Percentiles rank a stretch among this genome's conserved stretches.
Evolutionary conservation across 306 rosid species (phyloP).

Genomic region (Gastrolobium bilobum): DNA sequence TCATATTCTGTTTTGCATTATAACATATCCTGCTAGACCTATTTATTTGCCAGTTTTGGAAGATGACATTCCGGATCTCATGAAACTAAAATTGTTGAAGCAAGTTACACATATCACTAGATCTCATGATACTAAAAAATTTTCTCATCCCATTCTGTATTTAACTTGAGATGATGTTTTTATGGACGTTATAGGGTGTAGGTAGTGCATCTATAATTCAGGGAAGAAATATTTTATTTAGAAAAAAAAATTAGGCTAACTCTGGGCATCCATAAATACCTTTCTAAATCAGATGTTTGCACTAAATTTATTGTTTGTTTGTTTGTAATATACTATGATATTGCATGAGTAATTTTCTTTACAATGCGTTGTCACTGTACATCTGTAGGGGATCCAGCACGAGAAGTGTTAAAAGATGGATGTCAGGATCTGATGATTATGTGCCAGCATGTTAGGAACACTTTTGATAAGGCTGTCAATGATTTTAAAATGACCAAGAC

Average conservation of each 20-base stretch:
- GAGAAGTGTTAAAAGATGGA: slow-evolving; percentile 65
- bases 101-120: neutral
- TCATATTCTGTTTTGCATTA: neutral
- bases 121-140: neutral
- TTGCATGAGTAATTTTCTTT: neutral
- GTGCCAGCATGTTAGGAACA: slow-evolving; percentile 70
- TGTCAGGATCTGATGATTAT: slow-evolving; percentile 73
- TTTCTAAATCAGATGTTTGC: neutral
- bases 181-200: neutral
- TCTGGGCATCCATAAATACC: neutral
- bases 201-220: neutral
- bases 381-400: slow-evolving; percentile 68
- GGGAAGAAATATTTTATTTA: neutral
- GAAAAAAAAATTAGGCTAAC: neutral
- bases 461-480: slow-evolving; percentile 65
- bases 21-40: neutral
- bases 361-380: neutral
- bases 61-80: neutral
- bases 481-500: slow-evolving; percentile 62
- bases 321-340: neutral
- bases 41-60: slow-evolving; percentile 5
- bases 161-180: neutral
- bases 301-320: neutral
- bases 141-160: neutral
- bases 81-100: neutral